Evolutionary conservation across 2,329 filamentous ascomycete genomes (phyloP).

Genomic region (Nothophoma quercina): DNA sequence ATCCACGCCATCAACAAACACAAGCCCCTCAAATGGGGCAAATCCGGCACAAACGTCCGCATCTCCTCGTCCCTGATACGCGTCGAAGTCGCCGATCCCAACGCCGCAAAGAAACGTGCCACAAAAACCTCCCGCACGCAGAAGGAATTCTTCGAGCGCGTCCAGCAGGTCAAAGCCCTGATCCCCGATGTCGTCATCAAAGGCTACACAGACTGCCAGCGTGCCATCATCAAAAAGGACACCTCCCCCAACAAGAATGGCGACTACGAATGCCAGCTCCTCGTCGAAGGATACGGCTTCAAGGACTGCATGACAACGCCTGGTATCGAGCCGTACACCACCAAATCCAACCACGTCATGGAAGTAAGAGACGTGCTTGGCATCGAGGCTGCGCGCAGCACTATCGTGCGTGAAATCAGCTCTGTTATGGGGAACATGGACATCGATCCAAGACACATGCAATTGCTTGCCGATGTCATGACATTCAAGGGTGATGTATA

Average conservation of each 20-base stretch:
- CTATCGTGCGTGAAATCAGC: conserved; percentile 87
- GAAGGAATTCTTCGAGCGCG: conserved; percentile 74
- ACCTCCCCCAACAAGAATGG: conserved; percentile 74
- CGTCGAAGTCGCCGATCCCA: conserved; percentile 69
- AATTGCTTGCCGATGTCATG: conserved; percentile 96
- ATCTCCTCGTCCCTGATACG: conserved; percentile 65
- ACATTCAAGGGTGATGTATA: conserved; percentile 97
- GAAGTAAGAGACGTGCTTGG: conserved; percentile 87
- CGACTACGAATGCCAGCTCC: conserved; percentile 61
- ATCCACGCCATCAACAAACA: conserved; percentile 77
- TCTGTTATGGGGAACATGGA: conserved; percentile 92
- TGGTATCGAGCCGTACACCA: conserved; percentile 80
- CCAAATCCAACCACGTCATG: conserved; percentile 86
- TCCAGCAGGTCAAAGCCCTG: conserved; percentile 84
- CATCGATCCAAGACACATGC: conserved; percentile 98
- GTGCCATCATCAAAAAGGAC: conserved; percentile 87
- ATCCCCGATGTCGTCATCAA: conserved; percentile 86
- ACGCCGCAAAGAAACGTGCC: conserved; percentile 35
- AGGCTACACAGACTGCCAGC: conserved; percentile 83
- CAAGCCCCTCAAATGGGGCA: conserved; percentile 81
- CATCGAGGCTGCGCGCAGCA: conserved; percentile 90
- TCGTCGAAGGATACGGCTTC: conserved; percentile 94
- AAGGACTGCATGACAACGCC: conserved; percentile 90
- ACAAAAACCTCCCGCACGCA: conserved; percentile 49
- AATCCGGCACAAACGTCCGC: conserved; percentile 65